Evolutionary conservation across 495 filamentous ascomycete species (phyloP).

Genomic region (Chlorociboria aeruginascens): DNA sequence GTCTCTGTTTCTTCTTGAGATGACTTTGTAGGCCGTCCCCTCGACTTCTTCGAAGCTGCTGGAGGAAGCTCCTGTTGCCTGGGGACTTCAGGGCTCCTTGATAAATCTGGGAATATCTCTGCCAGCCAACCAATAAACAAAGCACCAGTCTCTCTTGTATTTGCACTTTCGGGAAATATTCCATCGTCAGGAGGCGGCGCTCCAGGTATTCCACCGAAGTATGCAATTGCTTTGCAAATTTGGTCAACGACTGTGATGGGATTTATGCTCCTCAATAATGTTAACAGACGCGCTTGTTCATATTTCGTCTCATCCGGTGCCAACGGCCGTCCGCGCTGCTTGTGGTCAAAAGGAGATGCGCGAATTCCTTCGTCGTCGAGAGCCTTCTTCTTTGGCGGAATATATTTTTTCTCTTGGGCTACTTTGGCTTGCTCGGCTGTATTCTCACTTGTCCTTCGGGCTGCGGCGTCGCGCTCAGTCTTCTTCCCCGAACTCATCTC

Average conservation of each 20-base stretch:
- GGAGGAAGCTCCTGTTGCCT: neutral
- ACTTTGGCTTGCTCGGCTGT: slow-evolving; percentile 39
- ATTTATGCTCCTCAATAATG: slow-evolving; percentile 37
- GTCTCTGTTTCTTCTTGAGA: neutral
- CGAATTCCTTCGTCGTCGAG: slow-evolving; percentile 23
- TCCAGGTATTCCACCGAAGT: slow-evolving; percentile 44
- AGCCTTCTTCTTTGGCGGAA: slow-evolving; percentile 34
- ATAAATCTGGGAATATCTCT: slow-evolving; percentile 41
- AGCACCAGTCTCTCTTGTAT: slow-evolving; percentile 39
- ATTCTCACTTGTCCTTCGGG: slow-evolving; percentile 38
- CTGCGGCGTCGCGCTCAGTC: slow-evolving; percentile 29
- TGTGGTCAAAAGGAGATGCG: slow-evolving; percentile 20
- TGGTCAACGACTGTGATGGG: slow-evolving; percentile 42
- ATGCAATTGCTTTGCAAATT: slow-evolving; percentile 44
- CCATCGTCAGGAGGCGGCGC: slow-evolving; percentile 39
- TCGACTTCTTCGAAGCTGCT: slow-evolving; percentile 1
- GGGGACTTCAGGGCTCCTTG: slow-evolving; percentile 11
- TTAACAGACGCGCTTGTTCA: slow-evolving; percentile 42
- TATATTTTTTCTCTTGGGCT: slow-evolving; percentile 37
- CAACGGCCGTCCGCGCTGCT: slow-evolving; percentile 21
- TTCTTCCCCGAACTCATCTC: slow-evolving; percentile 28
- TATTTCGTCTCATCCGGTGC: slow-evolving; percentile 36
- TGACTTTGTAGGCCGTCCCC: slow-evolving; percentile 11
- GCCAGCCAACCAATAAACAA: slow-evolving; percentile 46
- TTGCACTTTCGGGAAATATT: slow-evolving; percentile 39